A percentile compares a stretch with the other conserved stretches of the same genome.
These are phyloP conservation scores for Brachypodium distachyon DNA, from an alignment of 202 grass and related monocot genomes.

Conservation along the genomic window DNA sequence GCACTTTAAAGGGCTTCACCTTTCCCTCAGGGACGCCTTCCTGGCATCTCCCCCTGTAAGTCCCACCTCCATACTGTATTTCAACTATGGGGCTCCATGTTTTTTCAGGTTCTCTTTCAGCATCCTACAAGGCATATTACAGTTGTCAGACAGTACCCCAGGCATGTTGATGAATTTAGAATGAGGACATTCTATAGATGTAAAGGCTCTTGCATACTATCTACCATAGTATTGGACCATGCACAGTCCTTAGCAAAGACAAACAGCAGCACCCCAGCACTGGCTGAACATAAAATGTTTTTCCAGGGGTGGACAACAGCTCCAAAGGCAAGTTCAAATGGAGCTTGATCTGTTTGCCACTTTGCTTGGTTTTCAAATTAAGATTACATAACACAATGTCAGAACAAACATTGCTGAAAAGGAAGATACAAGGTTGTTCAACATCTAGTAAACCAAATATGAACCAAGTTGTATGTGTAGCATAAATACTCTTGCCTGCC, in stretches of 20 bases:
- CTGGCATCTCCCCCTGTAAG: conserved; percentile 86
- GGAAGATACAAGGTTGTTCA: not conserved
- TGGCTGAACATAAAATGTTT: not conserved
- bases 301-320: not conserved
- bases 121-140: conserved; percentile 46
- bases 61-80: conserved; percentile 77
- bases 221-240: conserved; percentile 3
- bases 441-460: not conserved
- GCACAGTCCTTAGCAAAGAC: not conserved
- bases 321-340: not conserved
- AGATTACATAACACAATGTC: not conserved
- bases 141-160: not conserved
- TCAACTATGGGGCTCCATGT: conserved; percentile 79
- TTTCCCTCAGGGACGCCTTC: conserved; percentile 97
- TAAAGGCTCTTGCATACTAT: not conserved
- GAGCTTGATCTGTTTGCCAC: not conserved
- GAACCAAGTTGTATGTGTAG: not conserved
- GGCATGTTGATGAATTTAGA: not conserved
- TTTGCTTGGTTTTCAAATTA: not conserved
- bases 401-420: not conserved
- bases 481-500: not conserved
- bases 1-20: conserved; percentile 26
- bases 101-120: conserved; percentile 88
- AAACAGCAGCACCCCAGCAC: not conserved
- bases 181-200: not conserved